Evolutionary conservation across 352 stramenopile species (phyloP).

Genomic region (Phytopythium oedochilum): DNA sequence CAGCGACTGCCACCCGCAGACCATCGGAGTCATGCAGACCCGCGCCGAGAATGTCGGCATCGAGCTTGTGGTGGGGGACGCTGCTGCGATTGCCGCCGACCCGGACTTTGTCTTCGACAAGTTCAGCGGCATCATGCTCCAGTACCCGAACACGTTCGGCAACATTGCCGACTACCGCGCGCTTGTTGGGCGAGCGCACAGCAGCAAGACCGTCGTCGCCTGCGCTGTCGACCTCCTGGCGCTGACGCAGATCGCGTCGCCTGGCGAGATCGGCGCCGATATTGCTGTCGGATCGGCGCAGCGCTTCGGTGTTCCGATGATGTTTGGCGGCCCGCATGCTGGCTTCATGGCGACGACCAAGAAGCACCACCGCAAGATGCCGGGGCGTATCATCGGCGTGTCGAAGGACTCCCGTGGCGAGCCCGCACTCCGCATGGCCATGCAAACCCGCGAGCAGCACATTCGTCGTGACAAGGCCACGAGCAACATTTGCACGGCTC

Average conservation of each 20-base stretch:
- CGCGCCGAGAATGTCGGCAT: constrained; percentile 89
- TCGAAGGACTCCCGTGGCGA: constrained; percentile 96
- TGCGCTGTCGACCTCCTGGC: constrained; percentile 96
- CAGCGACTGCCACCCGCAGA: constrained; percentile 90
- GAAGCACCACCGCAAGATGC: constrained; percentile 96
- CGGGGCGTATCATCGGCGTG: constrained; percentile 98
- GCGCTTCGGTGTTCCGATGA: constrained; percentile 99
- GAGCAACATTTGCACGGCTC: constrained; percentile 99
- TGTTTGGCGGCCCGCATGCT: constrained; percentile 98
- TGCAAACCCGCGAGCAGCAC: constrained; percentile 99
- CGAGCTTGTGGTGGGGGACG: constrained; percentile 91
- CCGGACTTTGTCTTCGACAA: constrained; percentile 82
- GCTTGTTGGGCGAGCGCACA: constrained; percentile 89
- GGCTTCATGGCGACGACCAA: constrained; percentile 97
- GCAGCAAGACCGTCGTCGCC: constrained; percentile 91
- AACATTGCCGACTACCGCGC: constrained; percentile 88
- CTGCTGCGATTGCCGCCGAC: constrained; percentile 36
- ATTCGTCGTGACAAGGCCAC: constrained; percentile 99
- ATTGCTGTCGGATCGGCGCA: constrained; percentile 98
- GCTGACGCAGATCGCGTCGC: constrained; percentile 92
- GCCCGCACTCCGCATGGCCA: constrained; percentile 96
- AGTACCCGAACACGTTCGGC: constrained; percentile 99
- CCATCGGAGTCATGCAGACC: constrained; percentile 92
- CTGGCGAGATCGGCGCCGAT: constrained; percentile 95
- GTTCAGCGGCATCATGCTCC: constrained; percentile 96